Evolutionary conservation across 176 grass and related monocot species (phyloP).

Genomic region (Rhynchospora tenuis): DNA sequence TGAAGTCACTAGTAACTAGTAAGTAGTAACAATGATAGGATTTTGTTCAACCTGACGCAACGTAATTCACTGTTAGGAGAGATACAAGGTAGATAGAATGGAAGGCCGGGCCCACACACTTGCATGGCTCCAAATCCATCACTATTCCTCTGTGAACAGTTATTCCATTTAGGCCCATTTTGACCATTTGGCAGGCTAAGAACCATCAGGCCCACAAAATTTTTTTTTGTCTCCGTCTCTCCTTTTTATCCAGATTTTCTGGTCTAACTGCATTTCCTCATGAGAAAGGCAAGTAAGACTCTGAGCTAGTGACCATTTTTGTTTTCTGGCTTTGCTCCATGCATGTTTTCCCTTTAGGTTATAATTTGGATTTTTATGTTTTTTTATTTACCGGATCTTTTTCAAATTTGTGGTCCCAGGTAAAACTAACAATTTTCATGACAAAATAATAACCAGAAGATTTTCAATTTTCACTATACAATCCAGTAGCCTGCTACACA

Average conservation of each 20-base stretch:
- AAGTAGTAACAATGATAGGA: not conserved
- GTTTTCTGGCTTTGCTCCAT: not conserved
- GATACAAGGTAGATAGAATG: not conserved
- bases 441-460: not conserved
- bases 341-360: not conserved
- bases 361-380: not conserved
- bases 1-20: not conserved
- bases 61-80: not conserved
- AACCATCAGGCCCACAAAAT: not conserved
- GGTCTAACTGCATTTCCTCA: not conserved
- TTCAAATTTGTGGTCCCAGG: too few relatives aligned
- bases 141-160: not conserved
- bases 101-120: not conserved
- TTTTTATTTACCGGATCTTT: not conserved
- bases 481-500: not conserved
- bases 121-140: not conserved
- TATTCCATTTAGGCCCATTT: not conserved
- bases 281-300: not conserved
- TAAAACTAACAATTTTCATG: not conserved
- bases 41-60: not conserved
- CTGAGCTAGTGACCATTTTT: not conserved
- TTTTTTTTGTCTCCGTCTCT: not conserved
- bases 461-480: not conserved
- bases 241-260: not conserved
- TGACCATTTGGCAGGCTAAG: conserved; percentile 18